A percentile compares a stretch with the other conserved stretches of the same genome.
phyloP scores from a whole-genome alignment of 352 stramenopile species.

The Globisporangium viniferum region DNA sequence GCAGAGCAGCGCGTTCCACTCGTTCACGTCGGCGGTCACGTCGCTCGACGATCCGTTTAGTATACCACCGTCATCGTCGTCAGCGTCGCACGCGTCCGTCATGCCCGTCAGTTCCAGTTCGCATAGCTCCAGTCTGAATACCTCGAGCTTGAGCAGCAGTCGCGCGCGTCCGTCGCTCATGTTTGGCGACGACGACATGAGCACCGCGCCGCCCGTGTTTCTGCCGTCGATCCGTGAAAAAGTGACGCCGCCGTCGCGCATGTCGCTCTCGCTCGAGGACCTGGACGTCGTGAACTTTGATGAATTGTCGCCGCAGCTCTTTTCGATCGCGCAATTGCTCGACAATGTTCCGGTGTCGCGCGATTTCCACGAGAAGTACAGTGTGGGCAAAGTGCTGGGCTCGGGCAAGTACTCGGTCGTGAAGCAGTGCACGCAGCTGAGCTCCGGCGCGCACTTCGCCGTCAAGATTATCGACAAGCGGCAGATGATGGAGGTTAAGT shows the following conservation, averaged over 20 bases:
- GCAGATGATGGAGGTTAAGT: slow-evolving; percentile 76
- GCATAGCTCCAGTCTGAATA: not conserved
- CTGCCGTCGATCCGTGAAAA: slow-evolving; percentile 73
- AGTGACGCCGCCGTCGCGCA: slow-evolving; percentile 44
- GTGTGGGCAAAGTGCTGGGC: slow-evolving; percentile 49
- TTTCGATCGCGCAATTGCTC: slow-evolving; percentile 63
- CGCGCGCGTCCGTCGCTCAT: slow-evolving; percentile 49
- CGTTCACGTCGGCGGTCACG: slow-evolving; percentile 19
- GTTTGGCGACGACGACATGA: slow-evolving; percentile 58
- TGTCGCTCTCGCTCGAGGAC: slow-evolving; percentile 62
- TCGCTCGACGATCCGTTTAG: slow-evolving; percentile 22
- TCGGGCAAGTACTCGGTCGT: slow-evolving; percentile 81
- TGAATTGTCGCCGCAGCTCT: slow-evolving; percentile 43
- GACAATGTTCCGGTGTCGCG: slow-evolving; percentile 56
- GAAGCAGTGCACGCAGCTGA: slow-evolving; percentile 48
- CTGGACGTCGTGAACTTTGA: slow-evolving; percentile 36
- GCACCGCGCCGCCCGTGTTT: slow-evolving; percentile 38
- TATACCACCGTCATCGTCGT: not conserved
- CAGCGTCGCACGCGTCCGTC: not conserved
- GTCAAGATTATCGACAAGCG: slow-evolving; percentile 87
- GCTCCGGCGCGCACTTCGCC: slow-evolving; percentile 35
- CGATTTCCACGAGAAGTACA: slow-evolving; percentile 62
- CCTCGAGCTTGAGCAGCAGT: slow-evolving; percentile 1
- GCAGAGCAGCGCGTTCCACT: slow-evolving; percentile 13
- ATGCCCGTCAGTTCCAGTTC: not conserved